Conservation (phyloP, 2,329 filamentous ascomycete genomes). For the Penicillium sp. region DNA sequence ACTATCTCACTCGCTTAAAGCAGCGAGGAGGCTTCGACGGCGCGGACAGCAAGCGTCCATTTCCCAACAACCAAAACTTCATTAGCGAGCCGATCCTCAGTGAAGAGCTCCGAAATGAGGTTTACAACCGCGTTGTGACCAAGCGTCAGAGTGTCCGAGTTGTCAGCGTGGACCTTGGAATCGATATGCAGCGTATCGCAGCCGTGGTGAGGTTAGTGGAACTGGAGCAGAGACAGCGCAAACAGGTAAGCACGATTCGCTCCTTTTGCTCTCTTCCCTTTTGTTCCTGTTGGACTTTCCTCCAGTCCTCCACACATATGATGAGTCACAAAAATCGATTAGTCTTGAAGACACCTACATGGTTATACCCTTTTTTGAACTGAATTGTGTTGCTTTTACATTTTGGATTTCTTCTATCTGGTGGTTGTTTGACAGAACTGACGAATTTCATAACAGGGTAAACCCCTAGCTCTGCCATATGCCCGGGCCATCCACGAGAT, state of each 20-base stretch:
- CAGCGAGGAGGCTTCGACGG: constrained; percentile 7
- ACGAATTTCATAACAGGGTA: constrained; percentile 55
- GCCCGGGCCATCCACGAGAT: constrained; percentile 70
- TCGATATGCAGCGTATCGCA: constrained; percentile 79
- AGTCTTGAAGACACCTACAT: constrained; percentile 95
- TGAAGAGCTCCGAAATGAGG: constrained; percentile 66
- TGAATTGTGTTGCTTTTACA: constrained; percentile 19
- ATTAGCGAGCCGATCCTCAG: constrained; percentile 68
- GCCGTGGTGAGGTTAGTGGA: constrained; percentile 83
- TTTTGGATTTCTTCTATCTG: constrained; percentile 13
- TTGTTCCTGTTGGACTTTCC: constrained; percentile 4
- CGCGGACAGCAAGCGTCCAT: constrained; percentile 53
- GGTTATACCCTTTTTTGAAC: constrained; percentile 51
- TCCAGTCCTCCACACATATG: constrained; percentile 41
- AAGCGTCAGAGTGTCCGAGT: constrained; percentile 66
- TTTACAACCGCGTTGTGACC: constrained; percentile 66
- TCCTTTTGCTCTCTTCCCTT: background rate
- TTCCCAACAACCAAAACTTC: constrained; percentile 70
- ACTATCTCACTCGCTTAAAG: constrained; percentile 29
- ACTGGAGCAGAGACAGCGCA: constrained; percentile 73
- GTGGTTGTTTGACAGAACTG: constrained; percentile 22
- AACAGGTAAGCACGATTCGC: constrained; percentile 59
- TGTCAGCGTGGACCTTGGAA: constrained; percentile 70
- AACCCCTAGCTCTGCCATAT: constrained; percentile 72
- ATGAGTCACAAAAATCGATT: constrained; percentile 86